Conservation (phyloP, 805 yeast genomes). For the Zygosaccharomyces pseudorouxii region DNA sequence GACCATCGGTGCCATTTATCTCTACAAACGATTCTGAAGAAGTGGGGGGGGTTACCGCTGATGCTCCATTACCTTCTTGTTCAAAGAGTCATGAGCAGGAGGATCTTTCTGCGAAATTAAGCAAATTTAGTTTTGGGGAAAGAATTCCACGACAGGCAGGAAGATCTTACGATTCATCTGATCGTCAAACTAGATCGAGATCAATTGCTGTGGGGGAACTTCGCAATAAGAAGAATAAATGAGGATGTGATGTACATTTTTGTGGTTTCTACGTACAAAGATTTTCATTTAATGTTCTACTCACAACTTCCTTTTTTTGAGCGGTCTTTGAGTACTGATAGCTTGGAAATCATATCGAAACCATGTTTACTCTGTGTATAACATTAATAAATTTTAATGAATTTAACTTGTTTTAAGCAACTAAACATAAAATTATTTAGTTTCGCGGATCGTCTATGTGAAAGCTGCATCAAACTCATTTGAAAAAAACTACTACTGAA, state of each 20-base stretch:
- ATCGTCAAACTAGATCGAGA: conserved; percentile 7
- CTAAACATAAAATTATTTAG: not conserved
- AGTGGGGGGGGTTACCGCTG: not conserved
- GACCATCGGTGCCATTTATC: conserved; percentile 14
- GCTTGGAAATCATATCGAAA: not conserved
- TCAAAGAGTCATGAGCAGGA: not conserved
- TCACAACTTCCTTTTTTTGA: too few relatives aligned
- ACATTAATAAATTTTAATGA: not conserved
- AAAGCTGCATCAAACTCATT: not conserved
- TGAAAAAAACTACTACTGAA: conserved; percentile 1
- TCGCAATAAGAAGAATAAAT: conserved; percentile 1
- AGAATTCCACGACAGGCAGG: not conserved
- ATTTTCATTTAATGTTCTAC: too few relatives aligned
- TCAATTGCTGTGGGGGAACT: conserved; percentile 11
- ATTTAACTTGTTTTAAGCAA: not conserved
- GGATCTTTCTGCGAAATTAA: not conserved
- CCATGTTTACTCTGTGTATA: not conserved
- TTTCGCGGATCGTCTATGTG: not conserved
- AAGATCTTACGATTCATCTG: not conserved
- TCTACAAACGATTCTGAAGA: not conserved
- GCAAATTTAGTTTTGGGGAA: conserved; percentile 1
- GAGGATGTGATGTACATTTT: not conserved
- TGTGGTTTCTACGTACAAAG: too few relatives aligned
- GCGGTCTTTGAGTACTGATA: not conserved
- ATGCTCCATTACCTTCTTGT: not conserved